Conservation (phyloP, 768 basidiomycete genomes). For the Mycena amicta region DNA sequence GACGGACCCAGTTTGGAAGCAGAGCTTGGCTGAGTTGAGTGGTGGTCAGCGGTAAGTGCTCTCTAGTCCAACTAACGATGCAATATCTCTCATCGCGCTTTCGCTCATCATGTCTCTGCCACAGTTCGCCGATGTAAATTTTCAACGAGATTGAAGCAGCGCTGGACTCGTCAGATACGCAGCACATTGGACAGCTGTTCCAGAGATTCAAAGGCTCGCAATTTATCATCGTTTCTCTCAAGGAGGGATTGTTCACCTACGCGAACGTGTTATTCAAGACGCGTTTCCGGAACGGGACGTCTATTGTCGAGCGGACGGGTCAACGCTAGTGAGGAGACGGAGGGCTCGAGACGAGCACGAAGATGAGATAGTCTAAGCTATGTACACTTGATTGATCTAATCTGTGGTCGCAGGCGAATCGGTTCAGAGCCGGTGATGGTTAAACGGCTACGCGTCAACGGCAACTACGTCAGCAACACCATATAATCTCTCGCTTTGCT, state of each 20-base stretch:
- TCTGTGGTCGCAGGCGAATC: no score
- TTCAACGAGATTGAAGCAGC: conserved; percentile 99
- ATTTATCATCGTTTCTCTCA: conserved; percentile 96
- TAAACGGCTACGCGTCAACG: no score
- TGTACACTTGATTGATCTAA: no score
- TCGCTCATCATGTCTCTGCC: conserved; percentile 98
- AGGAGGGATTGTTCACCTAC: conserved; percentile 96
- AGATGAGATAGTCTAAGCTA: neutral
- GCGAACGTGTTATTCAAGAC: conserved; percentile 95
- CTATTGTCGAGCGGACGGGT: conserved; percentile 80
- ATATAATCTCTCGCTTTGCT: neutral
- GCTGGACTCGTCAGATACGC: conserved; percentile 92
- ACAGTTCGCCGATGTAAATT: conserved; percentile 99
- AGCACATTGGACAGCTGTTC: conserved; percentile 98
- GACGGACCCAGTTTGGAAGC: conserved; percentile 98
- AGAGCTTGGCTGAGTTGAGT: conserved; percentile 93
- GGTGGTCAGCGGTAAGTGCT: conserved; percentile 87
- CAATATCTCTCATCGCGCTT: conserved; percentile 92
- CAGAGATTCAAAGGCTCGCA: conserved; percentile 96
- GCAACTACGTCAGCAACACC: neutral
- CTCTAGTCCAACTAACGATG: conserved; percentile 1
- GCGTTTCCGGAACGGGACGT: conserved; percentile 92
- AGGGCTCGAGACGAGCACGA: conserved; percentile 8
- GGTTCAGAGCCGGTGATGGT: no score
- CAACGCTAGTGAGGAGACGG: conserved; percentile 53